Conservation (phyloP, 805 yeast genomes). For the Candida germanica region DNA sequence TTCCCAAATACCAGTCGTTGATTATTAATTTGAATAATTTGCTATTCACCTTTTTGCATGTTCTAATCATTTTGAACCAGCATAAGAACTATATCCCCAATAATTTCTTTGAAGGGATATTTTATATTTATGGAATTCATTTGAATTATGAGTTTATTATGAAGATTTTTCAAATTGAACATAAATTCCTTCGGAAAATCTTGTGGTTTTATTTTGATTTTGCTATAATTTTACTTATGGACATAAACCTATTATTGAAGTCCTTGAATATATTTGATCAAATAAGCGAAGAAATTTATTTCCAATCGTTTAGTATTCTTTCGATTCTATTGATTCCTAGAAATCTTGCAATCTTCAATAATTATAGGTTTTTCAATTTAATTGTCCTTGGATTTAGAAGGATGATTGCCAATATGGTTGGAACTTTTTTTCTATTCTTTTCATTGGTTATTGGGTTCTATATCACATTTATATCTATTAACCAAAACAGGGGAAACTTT, state of each 20-base stretch:
- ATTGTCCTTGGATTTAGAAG: constrained; percentile 48
- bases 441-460: constrained; percentile 54
- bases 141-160: constrained; percentile 46
- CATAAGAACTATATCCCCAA: constrained; percentile 13
- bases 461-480: constrained; percentile 50
- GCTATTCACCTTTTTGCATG: constrained; percentile 16
- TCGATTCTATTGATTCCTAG: constrained; percentile 51
- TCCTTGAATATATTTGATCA: constrained; percentile 15
- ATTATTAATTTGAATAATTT: constrained; percentile 34
- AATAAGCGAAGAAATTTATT: constrained; percentile 16
- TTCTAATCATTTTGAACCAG: constrained; percentile 27
- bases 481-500: constrained; percentile 37
- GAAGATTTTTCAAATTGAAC: constrained; percentile 44
- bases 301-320: constrained; percentile 38
- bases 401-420: constrained; percentile 50
- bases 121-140: constrained; percentile 45
- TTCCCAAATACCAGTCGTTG: constrained; percentile 41
- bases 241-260: constrained; percentile 27
- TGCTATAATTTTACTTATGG: constrained; percentile 37
- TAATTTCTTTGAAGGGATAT: constrained; percentile 29
- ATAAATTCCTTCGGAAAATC: constrained; percentile 43
- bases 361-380: constrained; percentile 50
- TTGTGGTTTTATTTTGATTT: constrained; percentile 55
- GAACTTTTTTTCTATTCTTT: constrained; percentile 46
- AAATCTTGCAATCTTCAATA: constrained; percentile 47